Base-by-base conservation (phyloP, 148 eudicot species). In the Spergularia bocconei region DNA sequence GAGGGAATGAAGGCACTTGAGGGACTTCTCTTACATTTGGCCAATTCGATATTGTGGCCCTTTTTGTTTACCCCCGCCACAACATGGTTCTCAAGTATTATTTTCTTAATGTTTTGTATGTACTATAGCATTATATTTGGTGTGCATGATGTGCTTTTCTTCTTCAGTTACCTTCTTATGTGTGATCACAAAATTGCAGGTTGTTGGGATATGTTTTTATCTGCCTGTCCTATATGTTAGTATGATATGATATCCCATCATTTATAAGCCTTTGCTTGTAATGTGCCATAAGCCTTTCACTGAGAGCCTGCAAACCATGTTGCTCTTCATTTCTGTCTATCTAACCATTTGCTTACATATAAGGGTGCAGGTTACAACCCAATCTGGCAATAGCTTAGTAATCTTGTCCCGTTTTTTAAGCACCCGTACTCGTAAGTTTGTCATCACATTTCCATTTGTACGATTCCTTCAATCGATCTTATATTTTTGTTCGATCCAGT, bases 371-470 rank as follows among this genome's bases (percentile, higher is more conserved):
- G 73, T 71, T 12, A 80, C 62, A 57, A 81, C 73, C 58, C 86
- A 90, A 70, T 88, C 97, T 8, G 98, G 94, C 73, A 93, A 93
- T 84, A 90, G 95, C 88, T 91, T 79, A 38, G 76, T 79, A 90
- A 85, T 76, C 89, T 95, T 58, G 76, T 95, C 79, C 92, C 97
- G 48, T 92, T 89, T 84, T 78, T 98, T 11, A 92, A 87, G 77
- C 15, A 87, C 74, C 94, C 98, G 74, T 95, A 88, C 73, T 78
- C 82, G 97, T 92, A 94, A 36, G 89, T 69, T 67, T 59, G 5
- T 2, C 62, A 76, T 71, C 20, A 62, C 29, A 10, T 25, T 23
- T 69, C 73, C 69, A 15, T 80, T 60, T n/a, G 10, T 68, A 60
- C 13, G 36, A 19, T 51, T 23, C 9, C 51, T 50, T 21, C 55